Evolutionary conservation across 192 early-diverging fungal species (phyloP), one percentile per base, ranked within the genome.

Genomic region (Entophlyctis luteolus): DNA sequence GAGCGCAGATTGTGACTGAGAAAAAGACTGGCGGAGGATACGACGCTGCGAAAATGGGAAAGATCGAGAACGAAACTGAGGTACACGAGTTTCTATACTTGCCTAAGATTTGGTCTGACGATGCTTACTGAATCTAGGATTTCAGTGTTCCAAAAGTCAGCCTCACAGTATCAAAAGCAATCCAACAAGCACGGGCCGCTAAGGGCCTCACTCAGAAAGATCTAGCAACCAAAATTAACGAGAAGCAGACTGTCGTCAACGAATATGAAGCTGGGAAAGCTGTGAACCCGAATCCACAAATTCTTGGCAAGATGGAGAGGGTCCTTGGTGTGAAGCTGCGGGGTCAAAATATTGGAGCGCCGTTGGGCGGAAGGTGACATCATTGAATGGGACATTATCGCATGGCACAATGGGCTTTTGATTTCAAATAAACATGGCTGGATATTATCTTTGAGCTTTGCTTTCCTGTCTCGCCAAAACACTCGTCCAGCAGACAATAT

Each of bases 241-340:
- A 98, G 72, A 96, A 96, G 82, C 87, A 89, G 55, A 88, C 87
- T 56, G 84, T 96, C 54, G 84, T 98, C 31, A 86, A 87, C 70
- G 95, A 96, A 72, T 98, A 95, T 68, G 95, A 98, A 78, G 74
- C 79, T 59, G 90, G 91, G 2, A 84, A 84, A 72, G 77, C 80
- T 23, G 87, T 87, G 33, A 88, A 91, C 63, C 93, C 93, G 54
- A 94, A 93, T 80, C 93, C 93, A 74, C 90, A 94, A 77, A 77
- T 95, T 49, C 81, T 98, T 28, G 81, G 78, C 27, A 95, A 94
- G 77, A 75, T 98, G 75, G 95, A 98, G 82, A 81, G 91, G 31
- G 86, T 80, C 20, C 76, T 98, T 38, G 92, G 88, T 39, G 84
- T 98, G 53, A 98, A 92, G 82, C 75, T 98, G 48, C 71, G 92